Evolutionary conservation across 257 asterid species (phyloP), one percentile per base, ranked within the genome.

Genomic region (Echium plantagineum): DNA sequence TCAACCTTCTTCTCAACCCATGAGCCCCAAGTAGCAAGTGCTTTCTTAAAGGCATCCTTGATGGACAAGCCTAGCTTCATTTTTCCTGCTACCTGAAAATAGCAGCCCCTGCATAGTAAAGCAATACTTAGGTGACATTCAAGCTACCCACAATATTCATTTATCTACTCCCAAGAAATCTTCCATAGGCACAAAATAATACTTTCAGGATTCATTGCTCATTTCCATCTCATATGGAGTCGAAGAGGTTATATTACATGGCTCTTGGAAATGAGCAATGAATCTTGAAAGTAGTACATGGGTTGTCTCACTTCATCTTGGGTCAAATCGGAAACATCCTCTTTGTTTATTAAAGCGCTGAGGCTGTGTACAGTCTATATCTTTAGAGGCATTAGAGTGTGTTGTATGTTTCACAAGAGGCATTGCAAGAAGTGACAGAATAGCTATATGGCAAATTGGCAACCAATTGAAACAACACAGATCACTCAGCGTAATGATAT

Each of bases 41-140:
- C 98, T 24, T 70, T 71, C 61, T 63, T 81, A 69, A 87, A 85
- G 67, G 83, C 96, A 9, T 52, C 77, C 72, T 66, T 63, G 63
- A 87, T 87, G 19, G 94, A 58, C 95, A 90, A 78, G 54, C 96
- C 98, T 10, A 87, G 84, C 83, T 79, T 90, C 80, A 84, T 80
- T 80, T 55, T 85, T 70, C 93, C 95, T 46, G 82, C 84, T 66
- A 77, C 61, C 80, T 90, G 98, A 72, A 90, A 90, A 77, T 90
- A 87, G 81, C 98, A 85, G 53, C 95, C 98, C 90, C 98, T 90
- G 96, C 82, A 86, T 81, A 79, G 70, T 80, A 75, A 81, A 63
- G 62, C 63, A 78, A 65, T 66, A 31, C 55, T 70, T 62, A 31
- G 24, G 49, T 6, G 32, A 28, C 32, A 28, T 28, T 12, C 46